These are phyloP conservation scores for Oryza officinalis DNA, from an alignment of 176 grass and related monocot genomes.

Conservation along the genomic window DNA sequence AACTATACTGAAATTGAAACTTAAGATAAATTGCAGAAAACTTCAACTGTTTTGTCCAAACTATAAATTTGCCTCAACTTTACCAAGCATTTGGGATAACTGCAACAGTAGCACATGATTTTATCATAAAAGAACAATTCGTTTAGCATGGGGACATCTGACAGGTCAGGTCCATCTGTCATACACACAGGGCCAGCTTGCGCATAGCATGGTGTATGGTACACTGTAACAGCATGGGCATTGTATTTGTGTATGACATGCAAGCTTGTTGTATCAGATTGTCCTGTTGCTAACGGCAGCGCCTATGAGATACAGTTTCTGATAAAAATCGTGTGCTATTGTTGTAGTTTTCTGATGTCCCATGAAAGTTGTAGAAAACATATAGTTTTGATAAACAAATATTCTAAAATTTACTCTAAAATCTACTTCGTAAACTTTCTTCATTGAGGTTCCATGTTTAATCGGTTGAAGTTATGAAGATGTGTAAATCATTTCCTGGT, in stretches of 20 bases:
- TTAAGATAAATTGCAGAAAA: neutral
- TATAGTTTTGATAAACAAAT: neutral
- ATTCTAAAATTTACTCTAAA: neutral
- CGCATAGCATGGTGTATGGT: no score
- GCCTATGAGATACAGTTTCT: neutral
- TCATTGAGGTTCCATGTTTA: neutral
- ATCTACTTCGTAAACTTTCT: neutral
- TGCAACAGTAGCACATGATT: neutral
- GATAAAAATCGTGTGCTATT: neutral
- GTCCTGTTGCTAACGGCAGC: neutral
- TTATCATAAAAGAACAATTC: neutral
- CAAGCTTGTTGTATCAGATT: neutral
- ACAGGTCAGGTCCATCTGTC: neutral
- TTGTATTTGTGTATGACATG: neutral
- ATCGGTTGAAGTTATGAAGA: neutral
- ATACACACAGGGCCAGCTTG: neutral
- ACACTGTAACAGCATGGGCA: neutral
- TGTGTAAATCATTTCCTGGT: neutral
- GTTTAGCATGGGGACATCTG: neutral
- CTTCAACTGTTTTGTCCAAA: neutral
- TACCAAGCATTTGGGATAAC: neutral
- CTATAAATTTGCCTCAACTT: neutral
- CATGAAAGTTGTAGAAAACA: neutral
- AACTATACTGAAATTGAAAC: neutral
- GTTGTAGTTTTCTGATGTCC: neutral